Evolutionary conservation across 2,329 filamentous ascomycete genomes (phyloP).

Genomic region (Colletotrichum theobromicola): DNA sequence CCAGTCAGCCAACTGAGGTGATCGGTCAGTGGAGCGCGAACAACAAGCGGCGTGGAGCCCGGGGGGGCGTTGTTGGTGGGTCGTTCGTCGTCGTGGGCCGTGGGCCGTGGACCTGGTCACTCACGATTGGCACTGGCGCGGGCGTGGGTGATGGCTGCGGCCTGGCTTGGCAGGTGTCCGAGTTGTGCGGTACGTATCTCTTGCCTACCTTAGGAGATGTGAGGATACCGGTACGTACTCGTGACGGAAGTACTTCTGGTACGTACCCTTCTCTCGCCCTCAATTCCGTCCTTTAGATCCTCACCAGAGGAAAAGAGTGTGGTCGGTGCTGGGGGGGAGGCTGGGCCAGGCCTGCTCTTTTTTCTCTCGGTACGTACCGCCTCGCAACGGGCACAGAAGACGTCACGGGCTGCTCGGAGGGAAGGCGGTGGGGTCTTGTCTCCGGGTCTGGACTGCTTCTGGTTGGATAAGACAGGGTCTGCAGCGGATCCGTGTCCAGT

Average conservation of each 20-base stretch:
- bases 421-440: not conserved
- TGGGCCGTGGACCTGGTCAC: not conserved
- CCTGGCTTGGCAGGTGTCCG: not conserved
- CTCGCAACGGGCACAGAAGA: not conserved
- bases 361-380: not conserved
- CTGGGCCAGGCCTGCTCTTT: not conserved
- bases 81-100: not conserved
- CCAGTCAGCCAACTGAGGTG: not conserved
- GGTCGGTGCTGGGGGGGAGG: not conserved
- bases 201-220: not conserved
- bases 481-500: not conserved
- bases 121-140: not conserved
- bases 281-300: not conserved
- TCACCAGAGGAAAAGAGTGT: not conserved
- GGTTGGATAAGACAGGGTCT: constrained; percentile 7
- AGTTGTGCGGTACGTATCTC: not conserved
- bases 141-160: not conserved
- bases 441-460: not conserved
- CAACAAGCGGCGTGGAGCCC: not conserved
- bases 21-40: not conserved
- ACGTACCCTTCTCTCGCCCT: not conserved
- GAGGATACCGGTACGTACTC: not conserved
- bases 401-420: constrained; percentile 4
- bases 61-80: not conserved
- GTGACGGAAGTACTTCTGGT: not conserved